Base-by-base conservation (phyloP, 345 rosid genomes). In the Brassica rapa region DNA sequence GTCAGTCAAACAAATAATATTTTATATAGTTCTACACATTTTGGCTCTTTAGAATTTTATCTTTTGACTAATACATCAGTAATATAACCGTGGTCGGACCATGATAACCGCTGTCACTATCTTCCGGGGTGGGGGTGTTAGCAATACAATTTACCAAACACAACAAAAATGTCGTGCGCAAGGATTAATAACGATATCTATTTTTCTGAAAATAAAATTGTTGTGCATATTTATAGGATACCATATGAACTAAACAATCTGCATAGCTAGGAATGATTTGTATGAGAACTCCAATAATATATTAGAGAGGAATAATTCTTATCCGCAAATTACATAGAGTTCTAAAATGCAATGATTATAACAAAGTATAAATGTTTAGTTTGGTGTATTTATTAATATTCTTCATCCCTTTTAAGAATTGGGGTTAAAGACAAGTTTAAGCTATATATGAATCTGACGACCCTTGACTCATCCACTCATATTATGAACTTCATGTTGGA, bases 401-500 rank as follows among this genome's bases (percentile, higher is more conserved):
- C 39, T 37, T 33, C 73, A 68, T 59, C 51, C 43, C 69, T 73
- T 73, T 33, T 62, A 37, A 68, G 8, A 33, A 46, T 33, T 61
- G 74, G 55, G 72, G 68, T 78, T 78, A 39, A 46, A 72, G 72
- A 57, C 77, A 55, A 35, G 71, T 55, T 63, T 70, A 71, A 64
- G 76, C 76, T 77, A 77, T 51, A 51, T 51, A 51, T 5, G 19
- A 46, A 51, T 51, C 21, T 51, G 56, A 51, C 56, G 64, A 73
- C 78, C 78, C 75, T 79, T 79, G 82, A 79, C 82, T 68, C 64
- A 11, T 68, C 78, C 82, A 79, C 82, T 79, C 60, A 73, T 32
- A 68, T 79, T 73, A 68, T 68, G 74, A 79, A 62, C 49, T 51
- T 53, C 51, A 73, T 51, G 78, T 79, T 57, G 77, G 82, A 74